A percentile compares a stretch with the other conserved stretches of the same genome.
Evolutionary conservation across 179 eudicot genomes (phyloP).

Genomic region (Actinidia chinensis): DNA sequence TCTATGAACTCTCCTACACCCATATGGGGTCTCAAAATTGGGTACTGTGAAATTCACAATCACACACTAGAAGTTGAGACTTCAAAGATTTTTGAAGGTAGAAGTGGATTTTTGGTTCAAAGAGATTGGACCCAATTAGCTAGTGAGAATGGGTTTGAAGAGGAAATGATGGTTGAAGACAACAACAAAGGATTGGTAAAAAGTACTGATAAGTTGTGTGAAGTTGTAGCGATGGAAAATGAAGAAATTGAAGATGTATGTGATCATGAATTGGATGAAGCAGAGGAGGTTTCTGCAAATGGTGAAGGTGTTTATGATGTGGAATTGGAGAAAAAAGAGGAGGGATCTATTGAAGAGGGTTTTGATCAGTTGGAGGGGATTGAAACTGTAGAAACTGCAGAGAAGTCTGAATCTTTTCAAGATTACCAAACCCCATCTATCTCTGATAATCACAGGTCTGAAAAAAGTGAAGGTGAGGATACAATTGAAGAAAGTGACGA

Average conservation of each 20-base stretch:
- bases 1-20: constrained; percentile 38
- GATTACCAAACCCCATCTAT: background rate
- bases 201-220: background rate
- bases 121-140: background rate
- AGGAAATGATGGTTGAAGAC: background rate
- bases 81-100: background rate
- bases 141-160: background rate
- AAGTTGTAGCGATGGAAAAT: background rate
- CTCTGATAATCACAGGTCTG: background rate
- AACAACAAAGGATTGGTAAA: background rate
- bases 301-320: background rate
- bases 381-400: constrained; percentile 5
- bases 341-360: constrained; percentile 9
- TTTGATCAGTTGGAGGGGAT: background rate
- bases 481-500: background rate
- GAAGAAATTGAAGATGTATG: background rate
- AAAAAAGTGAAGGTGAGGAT: constrained; percentile 1
- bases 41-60: constrained; percentile 14
- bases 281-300: background rate
- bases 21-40: constrained; percentile 11
- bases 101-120: constrained; percentile 1
- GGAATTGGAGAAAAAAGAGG: background rate
- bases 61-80: constrained; percentile 10
- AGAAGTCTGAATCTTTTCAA: constrained; percentile 1
- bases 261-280: background rate